Conservation (phyloP, 2,329 filamentous ascomycete genomes). For the Huntiella savannae region DNA sequence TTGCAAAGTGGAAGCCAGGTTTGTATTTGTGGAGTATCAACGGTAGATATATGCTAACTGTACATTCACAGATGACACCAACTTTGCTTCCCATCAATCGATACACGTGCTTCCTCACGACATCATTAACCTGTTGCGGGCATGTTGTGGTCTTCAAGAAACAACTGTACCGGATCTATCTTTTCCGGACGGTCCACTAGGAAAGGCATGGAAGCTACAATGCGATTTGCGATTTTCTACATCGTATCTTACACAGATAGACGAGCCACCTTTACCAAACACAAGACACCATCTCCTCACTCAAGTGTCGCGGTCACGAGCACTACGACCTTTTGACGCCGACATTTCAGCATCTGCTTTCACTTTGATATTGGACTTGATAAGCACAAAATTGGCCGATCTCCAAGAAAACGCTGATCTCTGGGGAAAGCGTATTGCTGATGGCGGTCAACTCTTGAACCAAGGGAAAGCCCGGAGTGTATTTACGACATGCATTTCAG, state of each 20-base stretch:
- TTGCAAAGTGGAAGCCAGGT: conserved; percentile 70
- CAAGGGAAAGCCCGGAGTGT: conserved; percentile 33
- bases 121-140: conserved; percentile 48
- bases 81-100: conserved; percentile 46
- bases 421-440: conserved; percentile 27
- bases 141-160: conserved; percentile 39
- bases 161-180: conserved; percentile 16
- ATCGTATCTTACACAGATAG: conserved; percentile 36
- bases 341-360: conserved; percentile 24
- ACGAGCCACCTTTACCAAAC: conserved; percentile 15
- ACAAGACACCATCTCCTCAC: neutral
- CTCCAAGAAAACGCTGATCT: conserved; percentile 26
- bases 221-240: conserved; percentile 25
- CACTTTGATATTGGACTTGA: conserved; percentile 33
- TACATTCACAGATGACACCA: conserved; percentile 36
- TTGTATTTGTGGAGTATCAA: conserved; percentile 17
- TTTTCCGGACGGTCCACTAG: conserved; percentile 28
- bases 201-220: conserved; percentile 28
- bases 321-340: conserved; percentile 15
- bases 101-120: conserved; percentile 45
- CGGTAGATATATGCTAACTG: conserved; percentile 6
- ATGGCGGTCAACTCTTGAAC: conserved; percentile 30
- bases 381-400: conserved; percentile 33
- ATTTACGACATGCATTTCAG: conserved; percentile 27
- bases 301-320: neutral